Base-by-base conservation (phyloP, 75 land plant genomes). In the Sequoiadendron giganteum region DNA sequence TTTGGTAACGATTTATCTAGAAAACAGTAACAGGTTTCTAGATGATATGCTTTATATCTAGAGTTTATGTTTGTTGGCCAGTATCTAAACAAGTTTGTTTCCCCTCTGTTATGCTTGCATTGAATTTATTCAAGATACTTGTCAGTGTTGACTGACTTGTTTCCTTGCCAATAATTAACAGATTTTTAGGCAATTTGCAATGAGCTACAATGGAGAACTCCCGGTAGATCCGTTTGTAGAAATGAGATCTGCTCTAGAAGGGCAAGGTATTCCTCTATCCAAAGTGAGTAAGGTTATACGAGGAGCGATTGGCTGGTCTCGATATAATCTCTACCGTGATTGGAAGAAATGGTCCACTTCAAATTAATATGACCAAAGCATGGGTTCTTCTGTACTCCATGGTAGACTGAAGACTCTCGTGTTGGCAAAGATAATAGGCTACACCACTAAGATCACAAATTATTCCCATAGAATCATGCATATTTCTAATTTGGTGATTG, bases 341-440 rank as follows among this genome's bases (percentile, higher is more conserved):
- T 84, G 85, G 85, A 84, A 84, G 85, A 84, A 84, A 48, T 84
- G 85, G 85, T 84, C 85, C n/a, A 84, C 85, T 8, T n/a, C 85
- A 52, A 84, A 84, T 84, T 84, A 84, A 84, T 10, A 0, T n/a
- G 54, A 30, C 10, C 5, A 30, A 72, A 28, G n/a, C 10, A 72
- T 7, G 32, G 25, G 5, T 72, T 72, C 36, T n/a, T 72, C 34
- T 1, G 25, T n/a, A 72, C 34, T 30, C 11, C 13, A 72, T n/a
- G 30, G 10, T 72, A 72, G 76, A 58, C 34, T n/a, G 54, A 52
- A 52, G 54, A 52, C 54, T n/a, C 8, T 8, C 9, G 32, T 70
- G 34, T 30, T 72, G 76, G 76, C 32, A 30, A 72, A 72, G 76
- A 28, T 72, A 58, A 28, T 72, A 30, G 76, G 76, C 76, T 30